Evolutionary conservation across 331 rosid genomes (phyloP), one percentile per base, ranked within the genome.

Genomic region (Prunus yedoensis): DNA sequence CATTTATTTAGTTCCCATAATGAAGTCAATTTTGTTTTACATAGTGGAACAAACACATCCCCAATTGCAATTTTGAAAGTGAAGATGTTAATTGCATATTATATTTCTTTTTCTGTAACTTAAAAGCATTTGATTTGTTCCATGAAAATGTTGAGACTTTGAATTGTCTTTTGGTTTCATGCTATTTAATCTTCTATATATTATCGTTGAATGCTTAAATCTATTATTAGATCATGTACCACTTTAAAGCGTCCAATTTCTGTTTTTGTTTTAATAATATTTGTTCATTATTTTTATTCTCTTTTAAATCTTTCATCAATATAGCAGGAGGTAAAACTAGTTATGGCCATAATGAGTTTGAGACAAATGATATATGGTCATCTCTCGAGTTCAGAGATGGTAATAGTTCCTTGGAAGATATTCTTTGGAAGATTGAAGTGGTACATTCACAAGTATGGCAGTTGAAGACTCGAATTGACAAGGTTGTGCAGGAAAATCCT

Each of bases 381-480:
- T 85, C 82, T 58, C 25, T 74, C 56, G 79, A 81, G 62, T 58
- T 73, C 47, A 75, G 73, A 67, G 81, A 79, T 60, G 79, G 62
- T 11, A 90, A 91, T 79, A 83, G 71, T 70, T 73, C 81, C 28
- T 70, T 87, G 76, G 84, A 78, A 58, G 78, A 74, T 10, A 68
- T 82, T 70, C 78, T 91, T 69, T 59, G 63, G 74, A 80, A 83
- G 79, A 80, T 89, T 77, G 97, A 83, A 81, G 83, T 71, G 54
- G 76, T 78, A 56, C 85, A 83, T 45, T 85, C 85, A 18, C 81
- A 70, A 70, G 84, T 90, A 69, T 80, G 60, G 11, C 49, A 74
- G 60, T 81, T 94, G 87, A 87, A 78, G 82, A 43, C 81, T 62
- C 88, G 90, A 87, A 74, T 76, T 47, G 88, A 81, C 53, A 84